These are phyloP conservation scores for Trichoderma lentiforme DNA, from an alignment of 2,329 filamentous ascomycete species.

Conservation along the genomic window DNA sequence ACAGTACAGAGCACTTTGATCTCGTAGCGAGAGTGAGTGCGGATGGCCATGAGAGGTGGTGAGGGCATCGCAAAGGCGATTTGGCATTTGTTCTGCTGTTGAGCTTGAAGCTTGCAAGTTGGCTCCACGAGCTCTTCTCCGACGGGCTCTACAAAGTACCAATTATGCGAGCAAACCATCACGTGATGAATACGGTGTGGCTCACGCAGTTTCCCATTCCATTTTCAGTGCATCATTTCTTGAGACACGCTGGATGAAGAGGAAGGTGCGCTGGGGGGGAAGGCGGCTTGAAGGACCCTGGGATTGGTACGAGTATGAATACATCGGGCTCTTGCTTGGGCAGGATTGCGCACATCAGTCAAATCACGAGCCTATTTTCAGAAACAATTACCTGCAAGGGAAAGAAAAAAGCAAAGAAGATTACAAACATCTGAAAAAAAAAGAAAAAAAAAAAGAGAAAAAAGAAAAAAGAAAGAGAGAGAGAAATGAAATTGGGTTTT, in stretches of 20 bases:
- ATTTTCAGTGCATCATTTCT: not conserved
- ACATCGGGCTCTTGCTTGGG: not conserved
- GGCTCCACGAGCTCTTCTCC: too few relatives aligned
- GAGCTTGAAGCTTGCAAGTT: not conserved
- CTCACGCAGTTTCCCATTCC: not conserved
- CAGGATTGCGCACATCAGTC: not conserved
- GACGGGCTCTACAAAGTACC: not conserved
- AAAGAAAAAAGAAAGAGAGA: not conserved
- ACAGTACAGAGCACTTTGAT: not conserved
- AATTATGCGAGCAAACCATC: not conserved
- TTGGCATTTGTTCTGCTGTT: not conserved
- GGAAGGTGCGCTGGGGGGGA: not conserved
- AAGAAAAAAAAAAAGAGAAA: not conserved
- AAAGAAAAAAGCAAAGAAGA: not conserved
- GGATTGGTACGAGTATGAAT: not conserved
- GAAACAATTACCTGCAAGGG: not conserved
- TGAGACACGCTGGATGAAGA: not conserved
- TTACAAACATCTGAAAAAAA: not conserved
- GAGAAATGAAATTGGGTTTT: not conserved
- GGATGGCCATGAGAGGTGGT: not conserved
- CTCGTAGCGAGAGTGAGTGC: not conserved
- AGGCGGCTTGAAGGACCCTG: not conserved
- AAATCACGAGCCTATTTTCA: not conserved
- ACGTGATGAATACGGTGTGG: not conserved
- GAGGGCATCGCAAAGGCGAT: not conserved